Conservation (phyloP, 2,329 filamentous ascomycete genomes). For the Emmonsiellopsis sp. region DNA sequence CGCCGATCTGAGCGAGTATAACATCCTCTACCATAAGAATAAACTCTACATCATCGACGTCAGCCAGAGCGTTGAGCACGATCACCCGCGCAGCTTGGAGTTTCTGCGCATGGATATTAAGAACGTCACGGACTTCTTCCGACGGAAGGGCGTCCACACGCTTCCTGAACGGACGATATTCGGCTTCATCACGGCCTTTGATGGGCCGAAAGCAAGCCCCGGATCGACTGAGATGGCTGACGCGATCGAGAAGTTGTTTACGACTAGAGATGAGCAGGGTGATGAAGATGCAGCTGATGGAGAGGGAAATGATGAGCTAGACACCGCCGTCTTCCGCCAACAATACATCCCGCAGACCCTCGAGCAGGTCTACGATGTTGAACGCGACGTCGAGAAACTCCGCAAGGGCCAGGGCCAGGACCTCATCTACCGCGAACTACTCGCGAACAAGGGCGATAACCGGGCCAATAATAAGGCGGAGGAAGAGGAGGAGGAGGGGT, state of each 20-base stretch:
- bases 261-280: conserved; percentile 41
- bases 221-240: conserved; percentile 48
- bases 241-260: conserved; percentile 59
- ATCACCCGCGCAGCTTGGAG: conserved; percentile 84
- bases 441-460: conserved; percentile 56
- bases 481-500: conserved; percentile 22
- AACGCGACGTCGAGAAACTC: conserved; percentile 76
- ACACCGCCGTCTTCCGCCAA: conserved; percentile 87
- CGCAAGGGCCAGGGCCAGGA: conserved; percentile 62
- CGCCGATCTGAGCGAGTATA: conserved; percentile 97
- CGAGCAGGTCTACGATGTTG: conserved; percentile 92
- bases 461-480: conserved; percentile 11
- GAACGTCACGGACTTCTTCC: conserved; percentile 91
- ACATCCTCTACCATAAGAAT: conserved; percentile 77
- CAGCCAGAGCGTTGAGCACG: conserved; percentile 92
- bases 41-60: conserved; percentile 93
- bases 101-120: conserved; percentile 98
- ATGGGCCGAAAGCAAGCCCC: conserved; percentile 36
- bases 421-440: conserved; percentile 76
- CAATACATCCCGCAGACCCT: conserved; percentile 95
- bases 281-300: conserved; percentile 35
- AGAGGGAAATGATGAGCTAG: conserved; percentile 57
- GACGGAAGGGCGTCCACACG: conserved; percentile 70
- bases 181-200: conserved; percentile 63
- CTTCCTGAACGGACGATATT: conserved; percentile 74